A percentile compares a stretch with the other conserved stretches of the same genome.
Evolutionary conservation across 2,329 filamentous ascomycete species (phyloP).

Genomic region (Botrytis galanthina): DNA sequence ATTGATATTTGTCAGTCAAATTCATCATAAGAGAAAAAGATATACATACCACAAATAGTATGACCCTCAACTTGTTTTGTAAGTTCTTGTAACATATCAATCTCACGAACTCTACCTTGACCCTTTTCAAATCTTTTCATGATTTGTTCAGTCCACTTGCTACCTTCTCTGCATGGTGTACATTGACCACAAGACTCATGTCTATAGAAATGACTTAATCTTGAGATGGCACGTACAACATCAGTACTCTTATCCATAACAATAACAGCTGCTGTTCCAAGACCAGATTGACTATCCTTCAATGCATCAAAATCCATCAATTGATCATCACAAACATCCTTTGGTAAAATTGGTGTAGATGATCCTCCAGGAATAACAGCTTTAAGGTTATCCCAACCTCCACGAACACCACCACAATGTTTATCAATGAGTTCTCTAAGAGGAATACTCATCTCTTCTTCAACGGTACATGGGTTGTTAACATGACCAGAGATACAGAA

Average conservation of each 20-base stretch:
- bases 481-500: conserved; percentile 98
- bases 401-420: conserved; percentile 94
- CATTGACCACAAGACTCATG: conserved; percentile 98
- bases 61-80: conserved; percentile 99
- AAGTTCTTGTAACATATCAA: conserved; percentile 98
- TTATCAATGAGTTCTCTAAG: conserved; percentile 95
- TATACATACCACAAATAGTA: conserved; percentile 83
- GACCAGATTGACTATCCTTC: conserved; percentile 95
- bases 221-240: conserved; percentile 88
- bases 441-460: conserved; percentile 99
- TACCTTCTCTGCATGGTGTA: conserved; percentile 98
- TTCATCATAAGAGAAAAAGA: not conserved
- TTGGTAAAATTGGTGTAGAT: conserved; percentile 93
- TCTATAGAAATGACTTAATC: conserved; percentile 94
- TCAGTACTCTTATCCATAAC: conserved; percentile 99
- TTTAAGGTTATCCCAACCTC: conserved; percentile 96
- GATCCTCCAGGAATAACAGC: conserved; percentile 95
- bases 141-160: conserved; percentile 99
- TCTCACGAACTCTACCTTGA: conserved; percentile 83
- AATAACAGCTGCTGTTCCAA: conserved; percentile 95
- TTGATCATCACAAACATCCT: conserved; percentile 86
- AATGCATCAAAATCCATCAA: conserved; percentile 98
- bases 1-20: conserved; percentile 25
- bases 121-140: conserved; percentile 96
- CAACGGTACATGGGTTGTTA: conserved; percentile 96